A percentile compares a stretch with the other conserved stretches of the same genome.
phyloP scores from a whole-genome alignment of 345 rosid species.

The Eucalyptus polybractea region DNA sequence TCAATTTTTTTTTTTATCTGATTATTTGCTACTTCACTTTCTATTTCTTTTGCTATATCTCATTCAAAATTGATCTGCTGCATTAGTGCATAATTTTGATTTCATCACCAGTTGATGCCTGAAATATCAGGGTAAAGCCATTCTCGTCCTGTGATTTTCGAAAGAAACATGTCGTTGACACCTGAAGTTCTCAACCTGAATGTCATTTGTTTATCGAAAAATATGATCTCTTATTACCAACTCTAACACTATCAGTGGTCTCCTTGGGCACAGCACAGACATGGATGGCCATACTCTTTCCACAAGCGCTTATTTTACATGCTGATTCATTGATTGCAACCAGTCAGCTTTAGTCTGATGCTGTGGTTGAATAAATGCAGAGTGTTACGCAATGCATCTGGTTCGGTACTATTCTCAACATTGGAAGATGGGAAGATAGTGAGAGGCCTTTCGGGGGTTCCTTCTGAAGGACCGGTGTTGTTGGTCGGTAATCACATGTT shows the following conservation, averaged over 20 bases:
- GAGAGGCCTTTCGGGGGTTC: slow-evolving; percentile 43
- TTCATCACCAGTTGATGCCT: neutral
- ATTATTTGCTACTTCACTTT: neutral
- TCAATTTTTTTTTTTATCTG: neutral
- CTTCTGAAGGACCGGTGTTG: slow-evolving; percentile 46
- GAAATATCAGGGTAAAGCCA: neutral
- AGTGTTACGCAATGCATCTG: neutral
- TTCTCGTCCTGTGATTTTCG: neutral
- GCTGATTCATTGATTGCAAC: neutral
- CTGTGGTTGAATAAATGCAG: neutral
- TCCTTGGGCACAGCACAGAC: neutral
- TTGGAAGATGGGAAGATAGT: slow-evolving; percentile 37
- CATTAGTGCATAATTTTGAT: neutral
- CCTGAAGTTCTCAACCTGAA: neutral
- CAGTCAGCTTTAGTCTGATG: neutral
- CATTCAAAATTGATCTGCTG: neutral
- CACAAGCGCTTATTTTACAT: neutral
- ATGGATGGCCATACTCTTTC: neutral
- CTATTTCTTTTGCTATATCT: neutral
- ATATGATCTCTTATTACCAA: neutral
- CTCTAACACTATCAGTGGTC: neutral
- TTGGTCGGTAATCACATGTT: slow-evolving; percentile 47
- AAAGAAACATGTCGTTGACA: neutral
- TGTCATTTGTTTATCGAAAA: neutral
- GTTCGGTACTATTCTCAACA: slow-evolving; percentile 35